Percentiles rank a stretch among this genome's conserved stretches.
Conservation (phyloP, 148 eudicot genomes). For the Fagopyrum homotropicum region DNA sequence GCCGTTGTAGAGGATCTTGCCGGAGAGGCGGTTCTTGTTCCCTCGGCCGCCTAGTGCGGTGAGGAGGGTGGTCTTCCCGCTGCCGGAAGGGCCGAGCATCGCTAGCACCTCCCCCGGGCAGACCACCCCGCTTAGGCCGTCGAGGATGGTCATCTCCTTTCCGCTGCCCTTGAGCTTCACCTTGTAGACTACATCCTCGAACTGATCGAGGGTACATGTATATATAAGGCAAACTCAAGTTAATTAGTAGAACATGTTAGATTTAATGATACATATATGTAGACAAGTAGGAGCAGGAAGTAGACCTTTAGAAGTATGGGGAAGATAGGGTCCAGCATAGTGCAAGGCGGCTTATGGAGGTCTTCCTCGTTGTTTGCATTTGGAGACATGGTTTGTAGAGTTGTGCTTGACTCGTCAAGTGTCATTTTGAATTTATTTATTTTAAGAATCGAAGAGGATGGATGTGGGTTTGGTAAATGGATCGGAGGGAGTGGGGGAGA, state of each 20-base stretch:
- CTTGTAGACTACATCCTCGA: constrained; percentile 90
- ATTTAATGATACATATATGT: too few species aligned
- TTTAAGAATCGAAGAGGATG: background rate
- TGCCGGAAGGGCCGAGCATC: constrained; percentile 97
- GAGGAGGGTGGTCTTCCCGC: constrained; percentile 93
- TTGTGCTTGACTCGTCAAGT: background rate
- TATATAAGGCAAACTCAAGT: background rate
- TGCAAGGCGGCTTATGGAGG: constrained; percentile 15
- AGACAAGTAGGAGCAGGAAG: too few species aligned
- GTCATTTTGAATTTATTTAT: background rate
- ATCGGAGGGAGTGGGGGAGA: background rate
- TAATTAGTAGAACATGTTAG: background rate
- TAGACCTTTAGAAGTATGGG: constrained; percentile 63
- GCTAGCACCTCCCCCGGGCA: constrained; percentile 88
- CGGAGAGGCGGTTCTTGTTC: constrained; percentile 25
- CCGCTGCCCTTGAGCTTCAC: constrained; percentile 29
- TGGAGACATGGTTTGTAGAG: constrained; percentile 5
- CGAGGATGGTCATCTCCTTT: constrained; percentile 69
- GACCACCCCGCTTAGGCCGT: constrained; percentile 76
- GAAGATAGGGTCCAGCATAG: constrained; percentile 27
- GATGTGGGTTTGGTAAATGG: background rate
- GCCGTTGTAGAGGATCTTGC: constrained; percentile 75
- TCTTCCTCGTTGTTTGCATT: background rate
- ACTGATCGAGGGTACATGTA: constrained; percentile 26
- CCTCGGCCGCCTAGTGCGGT: constrained; percentile 91